Evolutionary conservation across 345 rosid species (phyloP), one percentile per base, ranked within the genome.

Genomic region (Abelmoschus esculentus): DNA sequence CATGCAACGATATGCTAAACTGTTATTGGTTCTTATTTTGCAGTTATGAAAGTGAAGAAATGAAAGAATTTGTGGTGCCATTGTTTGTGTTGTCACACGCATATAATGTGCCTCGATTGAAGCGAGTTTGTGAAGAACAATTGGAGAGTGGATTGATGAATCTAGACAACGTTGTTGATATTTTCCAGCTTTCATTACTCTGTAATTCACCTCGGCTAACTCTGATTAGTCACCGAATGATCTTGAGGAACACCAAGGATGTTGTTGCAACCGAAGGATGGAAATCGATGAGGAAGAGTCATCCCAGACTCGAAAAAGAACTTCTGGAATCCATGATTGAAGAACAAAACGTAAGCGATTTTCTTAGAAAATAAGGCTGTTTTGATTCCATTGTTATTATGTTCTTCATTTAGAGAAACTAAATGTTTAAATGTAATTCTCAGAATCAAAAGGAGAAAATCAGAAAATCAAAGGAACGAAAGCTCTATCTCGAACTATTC

Each of bases 11-110:
- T 68, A n/a, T 67, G 59, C 49, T 82, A 75, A 47, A 72, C 32
- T 49, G 38, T 62, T 40, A 1, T 52, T 69, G 31, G 2, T 46
- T 60, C 77, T 47, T 15, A 72, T 77, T 47, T 47, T 47, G 52
- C n/a, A 47, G 52, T 47, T 47, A 47, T 47, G 52, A 47, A 47
- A 12, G 14, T 77, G 83, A 82, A 74, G 92, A 89, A 7, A 77
- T 93, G 87, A 79, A 80, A 61, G 87, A 89, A 62, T 83, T 68
- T 61, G 85, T 83, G 9, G 56, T 87, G 78, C 91, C 77, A 68
- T 70, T 90, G 80, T 61, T 93, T 80, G 90, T 93, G 62, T 83
- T 93, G 0, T 89, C 98, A 0, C 98, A 93, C 61, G 86, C 78
- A 4, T 90, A 81, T 70, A 86, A 74, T 61, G 89, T 89, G 61